Evolutionary conservation across 176 grass and related monocot species (phyloP).

Genomic region (Lolium rigidum): DNA sequence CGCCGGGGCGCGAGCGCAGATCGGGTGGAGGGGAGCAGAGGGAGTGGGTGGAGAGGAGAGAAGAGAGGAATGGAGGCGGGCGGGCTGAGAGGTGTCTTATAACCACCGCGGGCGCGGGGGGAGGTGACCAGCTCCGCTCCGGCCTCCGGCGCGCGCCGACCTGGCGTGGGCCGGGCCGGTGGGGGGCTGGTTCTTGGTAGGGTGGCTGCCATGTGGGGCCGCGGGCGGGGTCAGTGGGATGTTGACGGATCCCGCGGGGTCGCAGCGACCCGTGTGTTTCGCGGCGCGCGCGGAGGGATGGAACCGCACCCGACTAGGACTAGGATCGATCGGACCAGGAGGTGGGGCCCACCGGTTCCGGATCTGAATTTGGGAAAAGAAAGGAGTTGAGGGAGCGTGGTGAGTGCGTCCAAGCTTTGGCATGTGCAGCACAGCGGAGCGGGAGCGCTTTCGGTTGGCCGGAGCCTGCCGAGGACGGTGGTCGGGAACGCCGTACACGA

Average conservation of each 20-base stretch:
- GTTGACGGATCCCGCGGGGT: constrained; percentile 19
- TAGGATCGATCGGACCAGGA: too few species aligned
- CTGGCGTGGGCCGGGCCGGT: too few species aligned
- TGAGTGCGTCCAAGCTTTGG: constrained; percentile 52
- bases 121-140: constrained; percentile 55
- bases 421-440: constrained; percentile 35
- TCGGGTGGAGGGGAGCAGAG: neutral
- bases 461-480: neutral
- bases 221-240: constrained; percentile 3
- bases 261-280: constrained; percentile 21
- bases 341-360: constrained; percentile 1
- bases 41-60: constrained; percentile 44
- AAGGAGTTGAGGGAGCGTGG: neutral
- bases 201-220: constrained; percentile 22
- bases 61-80: constrained; percentile 24
- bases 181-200: too few species aligned
- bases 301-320: neutral
- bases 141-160: constrained; percentile 12
- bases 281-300: neutral
- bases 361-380: constrained; percentile 22
- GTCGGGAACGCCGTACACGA: neutral
- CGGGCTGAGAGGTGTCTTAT: constrained; percentile 42
- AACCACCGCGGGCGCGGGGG: constrained; percentile 28
- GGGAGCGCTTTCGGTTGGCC: constrained; percentile 6
- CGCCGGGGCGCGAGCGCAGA: constrained; percentile 21